Evolutionary conservation across 75 land plant species (phyloP).

Genomic region (Picea glauca): DNA sequence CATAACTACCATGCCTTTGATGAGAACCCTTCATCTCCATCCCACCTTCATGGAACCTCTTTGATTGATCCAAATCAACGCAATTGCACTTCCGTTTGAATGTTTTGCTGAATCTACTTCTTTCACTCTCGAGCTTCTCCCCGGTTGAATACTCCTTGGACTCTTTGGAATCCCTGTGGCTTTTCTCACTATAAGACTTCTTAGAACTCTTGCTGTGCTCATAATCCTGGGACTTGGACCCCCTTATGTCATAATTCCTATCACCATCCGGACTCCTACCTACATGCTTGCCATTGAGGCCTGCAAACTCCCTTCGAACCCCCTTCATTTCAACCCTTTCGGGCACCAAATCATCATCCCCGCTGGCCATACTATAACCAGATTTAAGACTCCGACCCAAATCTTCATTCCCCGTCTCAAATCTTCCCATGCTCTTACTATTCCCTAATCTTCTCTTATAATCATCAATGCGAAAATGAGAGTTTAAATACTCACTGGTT

Average conservation of each 20-base stretch:
- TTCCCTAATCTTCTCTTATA: neutral
- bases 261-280: neutral
- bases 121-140: too few species aligned
- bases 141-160: too few species aligned
- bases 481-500: neutral
- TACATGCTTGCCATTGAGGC: neutral
- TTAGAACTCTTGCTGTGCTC: neutral
- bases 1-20: too few species aligned
- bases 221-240: constrained; percentile 5
- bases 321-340: neutral
- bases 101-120: too few species aligned
- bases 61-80: too few species aligned
- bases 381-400: neutral
- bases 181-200: constrained; percentile 1
- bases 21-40: too few species aligned
- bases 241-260: neutral
- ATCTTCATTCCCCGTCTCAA: neutral
- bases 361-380: neutral
- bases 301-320: neutral
- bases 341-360: neutral
- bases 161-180: too few species aligned
- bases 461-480: neutral
- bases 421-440: neutral
- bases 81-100: too few species aligned
- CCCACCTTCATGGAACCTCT: too few species aligned